These are phyloP conservation scores for Penicillium cataractarum DNA, from an alignment of 495 filamentous ascomycete species.

Conservation along the genomic window DNA sequence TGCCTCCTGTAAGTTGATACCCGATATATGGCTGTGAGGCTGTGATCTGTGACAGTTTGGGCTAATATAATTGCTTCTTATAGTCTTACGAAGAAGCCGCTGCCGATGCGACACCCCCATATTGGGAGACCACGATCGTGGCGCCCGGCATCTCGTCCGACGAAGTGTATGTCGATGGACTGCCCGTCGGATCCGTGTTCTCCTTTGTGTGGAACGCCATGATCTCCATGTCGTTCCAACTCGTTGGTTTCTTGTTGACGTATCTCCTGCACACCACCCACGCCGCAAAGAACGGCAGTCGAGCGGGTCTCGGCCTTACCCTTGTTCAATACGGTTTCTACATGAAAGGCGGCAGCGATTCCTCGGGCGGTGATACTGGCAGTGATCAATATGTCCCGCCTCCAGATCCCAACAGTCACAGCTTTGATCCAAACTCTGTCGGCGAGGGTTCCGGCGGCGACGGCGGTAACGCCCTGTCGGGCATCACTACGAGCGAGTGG, in stretches of 20 bases:
- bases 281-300: slow-evolving; percentile 95
- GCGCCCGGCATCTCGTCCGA: slow-evolving; percentile 84
- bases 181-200: slow-evolving; percentile 95
- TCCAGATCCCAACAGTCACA: slow-evolving; percentile 85
- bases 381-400: slow-evolving; percentile 62
- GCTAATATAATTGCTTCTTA: slow-evolving; percentile 24
- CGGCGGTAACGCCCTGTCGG: slow-evolving; percentile 41
- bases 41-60: neutral
- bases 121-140: slow-evolving; percentile 98
- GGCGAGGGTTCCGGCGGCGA: slow-evolving; percentile 44
- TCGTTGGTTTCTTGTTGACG: slow-evolving; percentile 95
- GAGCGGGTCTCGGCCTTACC: slow-evolving; percentile 90
- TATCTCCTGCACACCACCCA: slow-evolving; percentile 98
- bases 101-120: slow-evolving; percentile 93
- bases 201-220: slow-evolving; percentile 97
- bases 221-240: slow-evolving; percentile 97
- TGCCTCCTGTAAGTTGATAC: slow-evolving; percentile 77
- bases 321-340: slow-evolving; percentile 97
- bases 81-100: slow-evolving; percentile 99
- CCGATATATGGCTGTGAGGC: neutral
- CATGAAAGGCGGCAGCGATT: slow-evolving; percentile 70
- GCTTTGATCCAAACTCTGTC: slow-evolving; percentile 77
- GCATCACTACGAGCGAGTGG: slow-evolving; percentile 77
- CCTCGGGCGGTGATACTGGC: slow-evolving; percentile 51
- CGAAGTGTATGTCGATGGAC: slow-evolving; percentile 94